Percentiles rank a stretch among this genome's conserved stretches.
Evolutionary conservation across 768 basidiomycete genomes (phyloP).

Genomic region (Melanogaster broomeanus): DNA sequence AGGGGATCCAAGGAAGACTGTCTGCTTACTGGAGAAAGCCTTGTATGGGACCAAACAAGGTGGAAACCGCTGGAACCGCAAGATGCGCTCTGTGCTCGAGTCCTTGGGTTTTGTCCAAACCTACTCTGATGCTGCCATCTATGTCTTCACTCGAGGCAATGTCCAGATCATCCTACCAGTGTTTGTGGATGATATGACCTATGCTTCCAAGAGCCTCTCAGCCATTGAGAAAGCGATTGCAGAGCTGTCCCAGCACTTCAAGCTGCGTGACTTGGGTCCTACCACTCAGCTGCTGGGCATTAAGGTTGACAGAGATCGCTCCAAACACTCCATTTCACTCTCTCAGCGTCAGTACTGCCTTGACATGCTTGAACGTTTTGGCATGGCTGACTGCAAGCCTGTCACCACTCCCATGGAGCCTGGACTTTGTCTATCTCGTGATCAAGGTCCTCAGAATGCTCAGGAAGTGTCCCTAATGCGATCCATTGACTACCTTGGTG

Average conservation of each 20-base stretch:
- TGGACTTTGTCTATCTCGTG: background rate
- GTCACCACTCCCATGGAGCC: conserved; percentile 20
- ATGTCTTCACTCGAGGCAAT: conserved; percentile 21
- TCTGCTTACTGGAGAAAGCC: too few relatives aligned
- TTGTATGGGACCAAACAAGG: conserved; percentile 39
- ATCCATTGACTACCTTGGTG: conserved; percentile 11
- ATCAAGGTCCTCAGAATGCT: conserved; percentile 2
- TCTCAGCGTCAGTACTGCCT: conserved; percentile 22
- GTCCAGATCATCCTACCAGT: conserved; percentile 30
- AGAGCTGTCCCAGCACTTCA: background rate
- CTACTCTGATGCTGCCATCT: conserved; percentile 15
- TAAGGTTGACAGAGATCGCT: conserved; percentile 15
- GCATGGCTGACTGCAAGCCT: conserved; percentile 20
- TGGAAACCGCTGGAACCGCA: conserved; percentile 31
- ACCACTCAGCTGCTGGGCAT: conserved; percentile 23
- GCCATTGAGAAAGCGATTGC: background rate
- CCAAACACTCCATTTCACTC: conserved; percentile 6
- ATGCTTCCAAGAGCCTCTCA: conserved; percentile 19
- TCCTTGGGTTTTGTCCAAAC: conserved; percentile 15
- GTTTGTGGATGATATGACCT: conserved; percentile 34
- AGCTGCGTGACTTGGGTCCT: conserved; percentile 15
- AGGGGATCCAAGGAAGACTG: background rate
- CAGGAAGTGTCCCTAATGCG: conserved; percentile 6
- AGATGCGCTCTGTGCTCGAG: conserved; percentile 17
- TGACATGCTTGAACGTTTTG: conserved; percentile 18